These are phyloP conservation scores for Diplocarpon rosae DNA, from an alignment of 2,329 filamentous ascomycete genomes.

Conservation along the genomic window DNA sequence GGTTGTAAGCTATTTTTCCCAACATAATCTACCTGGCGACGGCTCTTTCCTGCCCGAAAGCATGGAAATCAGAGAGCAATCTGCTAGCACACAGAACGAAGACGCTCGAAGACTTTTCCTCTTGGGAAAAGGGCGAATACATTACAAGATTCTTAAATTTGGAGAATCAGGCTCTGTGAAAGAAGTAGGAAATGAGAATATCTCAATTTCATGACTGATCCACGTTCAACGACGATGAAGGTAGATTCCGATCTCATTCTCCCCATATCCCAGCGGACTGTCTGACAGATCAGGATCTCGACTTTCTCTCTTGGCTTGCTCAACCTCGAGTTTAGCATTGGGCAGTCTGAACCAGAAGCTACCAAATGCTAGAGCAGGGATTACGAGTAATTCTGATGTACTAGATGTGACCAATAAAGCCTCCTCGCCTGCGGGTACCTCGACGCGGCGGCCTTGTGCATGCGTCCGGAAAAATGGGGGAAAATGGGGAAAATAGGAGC, in stretches of 20 bases:
- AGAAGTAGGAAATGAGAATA: slow-evolving; percentile 12
- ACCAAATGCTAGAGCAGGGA: too few relatives aligned
- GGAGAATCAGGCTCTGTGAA: neutral
- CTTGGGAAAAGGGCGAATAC: slow-evolving; percentile 18
- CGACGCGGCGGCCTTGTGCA: neutral
- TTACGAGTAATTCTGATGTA: slow-evolving; percentile 1
- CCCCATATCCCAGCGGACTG: neutral
- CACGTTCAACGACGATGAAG: neutral
- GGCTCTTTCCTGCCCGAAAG: slow-evolving; percentile 18
- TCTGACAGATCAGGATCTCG: neutral
- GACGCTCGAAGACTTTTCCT: slow-evolving; percentile 19
- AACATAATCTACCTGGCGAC: slow-evolving; percentile 10
- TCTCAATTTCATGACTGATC: slow-evolving; percentile 17
- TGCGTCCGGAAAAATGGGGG: too few relatives aligned
- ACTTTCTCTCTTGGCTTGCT: neutral
- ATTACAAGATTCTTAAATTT: slow-evolving; percentile 24
- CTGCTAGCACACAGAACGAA: slow-evolving; percentile 2
- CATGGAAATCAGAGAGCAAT: slow-evolving; percentile 17
- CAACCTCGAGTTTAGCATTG: neutral
- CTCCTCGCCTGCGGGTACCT: neutral
- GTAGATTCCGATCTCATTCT: neutral
- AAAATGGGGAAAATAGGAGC: too few relatives aligned
- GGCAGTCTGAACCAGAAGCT: too few relatives aligned
- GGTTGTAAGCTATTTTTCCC: slow-evolving; percentile 11
- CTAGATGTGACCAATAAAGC: slow-evolving; percentile 2